A percentile compares a stretch with the other conserved stretches of the same genome.
Evolutionary conservation across 352 stramenopile genomes (phyloP).

Genomic region (Blastocystis sp.): DNA sequence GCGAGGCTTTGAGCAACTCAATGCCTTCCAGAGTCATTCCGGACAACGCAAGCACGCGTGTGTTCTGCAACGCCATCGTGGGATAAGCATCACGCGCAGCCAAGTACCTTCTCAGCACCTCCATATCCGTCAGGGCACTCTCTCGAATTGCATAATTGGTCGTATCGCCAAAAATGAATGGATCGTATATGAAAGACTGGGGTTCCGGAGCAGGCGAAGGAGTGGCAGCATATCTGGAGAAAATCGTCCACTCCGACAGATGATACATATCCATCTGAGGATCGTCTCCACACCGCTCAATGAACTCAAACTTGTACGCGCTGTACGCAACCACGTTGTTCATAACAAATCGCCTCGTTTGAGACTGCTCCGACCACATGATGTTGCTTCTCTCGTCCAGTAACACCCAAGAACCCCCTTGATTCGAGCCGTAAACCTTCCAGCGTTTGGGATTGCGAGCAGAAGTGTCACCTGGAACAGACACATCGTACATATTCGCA

Average conservation of each 20-base stretch:
- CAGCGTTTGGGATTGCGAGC: constrained; percentile 10
- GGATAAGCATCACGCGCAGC: no score
- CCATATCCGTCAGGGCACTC: no score
- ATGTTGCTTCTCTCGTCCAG: not conserved
- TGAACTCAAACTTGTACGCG: constrained; percentile 12
- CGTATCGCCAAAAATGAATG: no score
- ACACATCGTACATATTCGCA: constrained; percentile 30
- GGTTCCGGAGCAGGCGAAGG: no score
- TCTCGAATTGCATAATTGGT: no score
- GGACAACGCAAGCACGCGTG: no score
- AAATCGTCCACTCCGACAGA: constrained; percentile 48
- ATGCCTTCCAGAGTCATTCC: no score
- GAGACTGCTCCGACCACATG: not conserved
- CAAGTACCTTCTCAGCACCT: no score
- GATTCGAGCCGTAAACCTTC: constrained; percentile 29
- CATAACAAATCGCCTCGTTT: constrained; percentile 16
- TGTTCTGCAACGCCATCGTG: no score
- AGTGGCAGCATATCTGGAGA: no score
- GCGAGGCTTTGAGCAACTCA: no score
- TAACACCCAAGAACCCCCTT: not conserved
- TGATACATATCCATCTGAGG: not conserved
- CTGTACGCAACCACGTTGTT: not conserved
- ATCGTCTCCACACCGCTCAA: not conserved
- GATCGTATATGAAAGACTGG: no score
- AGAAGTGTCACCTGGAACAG: not conserved